phyloP scores from a whole-genome alignment of 2,329 filamentous ascomycete genomes.

The Diplodia corticola region DNA sequence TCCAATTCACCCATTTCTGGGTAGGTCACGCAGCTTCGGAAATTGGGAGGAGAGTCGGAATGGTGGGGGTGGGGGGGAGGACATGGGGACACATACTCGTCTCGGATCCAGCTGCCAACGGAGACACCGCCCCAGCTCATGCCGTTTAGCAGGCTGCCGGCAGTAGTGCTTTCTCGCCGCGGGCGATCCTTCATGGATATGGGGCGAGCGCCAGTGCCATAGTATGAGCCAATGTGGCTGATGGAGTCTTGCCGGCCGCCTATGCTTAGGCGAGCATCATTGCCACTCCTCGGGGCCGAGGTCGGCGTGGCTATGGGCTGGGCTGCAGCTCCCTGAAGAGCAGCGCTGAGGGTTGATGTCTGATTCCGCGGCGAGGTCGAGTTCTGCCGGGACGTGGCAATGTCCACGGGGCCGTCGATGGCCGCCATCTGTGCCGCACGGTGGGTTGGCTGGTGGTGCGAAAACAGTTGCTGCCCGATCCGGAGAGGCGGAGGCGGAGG shows the following conservation, averaged over 20 bases:
- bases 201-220: constrained; percentile 59
- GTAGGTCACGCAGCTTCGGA: background rate
- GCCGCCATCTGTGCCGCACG: constrained; percentile 20
- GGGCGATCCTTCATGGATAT: constrained; percentile 61
- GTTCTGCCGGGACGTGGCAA: constrained; percentile 56
- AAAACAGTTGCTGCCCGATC: background rate
- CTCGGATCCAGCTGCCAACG: constrained; percentile 93
- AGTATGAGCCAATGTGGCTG: constrained; percentile 53
- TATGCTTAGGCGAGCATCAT: constrained; percentile 37
- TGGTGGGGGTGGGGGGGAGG: background rate
- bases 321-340: constrained; percentile 50
- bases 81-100: constrained; percentile 73
- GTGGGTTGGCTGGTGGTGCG: background rate
- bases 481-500: constrained; percentile 25
- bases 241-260: constrained; percentile 55
- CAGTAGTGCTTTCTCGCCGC: constrained; percentile 60
- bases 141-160: constrained; percentile 67
- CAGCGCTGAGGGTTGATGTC: constrained; percentile 63
- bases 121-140: constrained; percentile 98
- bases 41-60: background rate
- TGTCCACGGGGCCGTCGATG: constrained; percentile 55
- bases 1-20: background rate
- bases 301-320: constrained; percentile 41
- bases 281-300: constrained; percentile 39
- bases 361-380: constrained; percentile 62